These are phyloP conservation scores for Brassica balearica DNA, from an alignment of 441 rosid species.

Conservation along the genomic window DNA sequence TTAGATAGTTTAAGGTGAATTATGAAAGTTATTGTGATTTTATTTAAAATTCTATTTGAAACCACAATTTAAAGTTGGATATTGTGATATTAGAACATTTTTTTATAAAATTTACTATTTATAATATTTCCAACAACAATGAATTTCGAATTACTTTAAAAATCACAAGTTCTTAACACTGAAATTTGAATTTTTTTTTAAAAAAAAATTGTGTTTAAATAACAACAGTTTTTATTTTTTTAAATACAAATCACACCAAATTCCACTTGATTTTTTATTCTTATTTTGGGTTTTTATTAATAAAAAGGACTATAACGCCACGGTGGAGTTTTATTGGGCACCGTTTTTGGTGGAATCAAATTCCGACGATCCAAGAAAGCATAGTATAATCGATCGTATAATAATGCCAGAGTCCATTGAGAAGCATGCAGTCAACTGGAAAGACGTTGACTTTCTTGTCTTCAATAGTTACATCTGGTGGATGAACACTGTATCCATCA, in stretches of 20 bases:
- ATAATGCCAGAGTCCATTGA: slow-evolving; percentile 84
- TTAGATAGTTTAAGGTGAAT: not conserved
- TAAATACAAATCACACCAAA: not conserved
- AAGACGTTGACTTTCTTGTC: slow-evolving; percentile 71
- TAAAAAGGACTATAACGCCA: slow-evolving; percentile 76
- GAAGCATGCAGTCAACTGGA: slow-evolving; percentile 78
- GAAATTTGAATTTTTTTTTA: not conserved
- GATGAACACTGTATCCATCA: slow-evolving; percentile 85
- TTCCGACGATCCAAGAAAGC: slow-evolving; percentile 80
- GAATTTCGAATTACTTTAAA: not conserved
- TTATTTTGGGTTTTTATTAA: not conserved
- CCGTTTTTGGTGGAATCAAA: slow-evolving; percentile 89
- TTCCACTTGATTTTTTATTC: not conserved
- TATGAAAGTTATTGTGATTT: not conserved
- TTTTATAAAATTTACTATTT: too few species aligned
- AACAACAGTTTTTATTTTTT: not conserved
- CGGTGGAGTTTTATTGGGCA: slow-evolving; percentile 94
- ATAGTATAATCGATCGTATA: slow-evolving; percentile 76
- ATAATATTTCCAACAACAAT: too few species aligned
- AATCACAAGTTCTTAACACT: not conserved
- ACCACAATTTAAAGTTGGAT: not conserved
- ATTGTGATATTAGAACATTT: too few species aligned
- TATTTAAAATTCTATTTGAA: not conserved
- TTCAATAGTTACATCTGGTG: slow-evolving; percentile 95
- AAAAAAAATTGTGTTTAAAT: not conserved